Conservation (phyloP, 352 stramenopile genomes). For the Phytophthora aleatoria region DNA sequence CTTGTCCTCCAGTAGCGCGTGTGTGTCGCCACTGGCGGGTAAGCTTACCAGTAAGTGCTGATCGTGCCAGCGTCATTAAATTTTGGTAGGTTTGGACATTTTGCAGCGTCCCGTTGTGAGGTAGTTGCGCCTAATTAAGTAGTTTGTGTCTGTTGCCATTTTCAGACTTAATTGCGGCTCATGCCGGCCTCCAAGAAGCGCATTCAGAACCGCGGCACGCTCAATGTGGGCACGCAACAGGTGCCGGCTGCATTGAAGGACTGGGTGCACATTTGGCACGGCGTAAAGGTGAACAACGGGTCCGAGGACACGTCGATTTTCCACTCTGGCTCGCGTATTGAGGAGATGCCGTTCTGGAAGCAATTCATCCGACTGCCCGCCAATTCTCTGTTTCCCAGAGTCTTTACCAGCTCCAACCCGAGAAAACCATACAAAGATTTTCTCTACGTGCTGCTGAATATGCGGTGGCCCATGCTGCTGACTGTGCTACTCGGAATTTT, state of each 20-base stretch:
- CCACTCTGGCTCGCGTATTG: conserved; percentile 64
- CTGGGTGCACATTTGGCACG: conserved; percentile 86
- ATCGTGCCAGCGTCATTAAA: conserved; percentile 1
- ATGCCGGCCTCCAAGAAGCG: conserved; percentile 86
- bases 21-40: background rate
- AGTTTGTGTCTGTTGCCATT: conserved; percentile 9
- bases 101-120: conserved; percentile 15
- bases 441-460: conserved; percentile 82
- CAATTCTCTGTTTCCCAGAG: conserved; percentile 74
- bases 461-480: conserved; percentile 78
- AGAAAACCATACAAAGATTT: conserved; percentile 83
- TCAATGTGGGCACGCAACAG: conserved; percentile 52
- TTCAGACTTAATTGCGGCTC: conserved; percentile 7
- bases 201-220: conserved; percentile 60
- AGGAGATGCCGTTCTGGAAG: conserved; percentile 71
- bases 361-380: conserved; percentile 69
- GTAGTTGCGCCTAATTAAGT: background rate
- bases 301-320: conserved; percentile 54
- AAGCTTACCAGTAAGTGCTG: background rate
- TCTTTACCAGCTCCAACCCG: conserved; percentile 67
- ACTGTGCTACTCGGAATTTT: conserved; percentile 67
- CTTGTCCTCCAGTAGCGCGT: background rate
- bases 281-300: conserved; percentile 65
- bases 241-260: conserved; percentile 66
- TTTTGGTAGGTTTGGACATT: conserved; percentile 4